Evolutionary conservation across 768 basidiomycete species (phyloP).

Genomic region (Mycena rosella): DNA sequence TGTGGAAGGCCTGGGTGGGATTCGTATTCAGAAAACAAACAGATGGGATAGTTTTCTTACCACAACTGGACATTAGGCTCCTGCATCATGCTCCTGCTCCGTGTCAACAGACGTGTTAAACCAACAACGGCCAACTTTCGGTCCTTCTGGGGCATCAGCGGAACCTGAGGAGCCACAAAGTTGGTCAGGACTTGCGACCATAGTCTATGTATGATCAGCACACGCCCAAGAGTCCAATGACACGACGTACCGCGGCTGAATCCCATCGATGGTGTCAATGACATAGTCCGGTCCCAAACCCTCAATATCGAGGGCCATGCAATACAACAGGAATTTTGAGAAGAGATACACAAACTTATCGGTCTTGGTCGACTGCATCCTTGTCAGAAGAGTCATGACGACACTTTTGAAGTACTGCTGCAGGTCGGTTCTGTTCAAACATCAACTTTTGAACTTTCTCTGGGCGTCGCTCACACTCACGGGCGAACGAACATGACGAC

Average conservation of each 20-base stretch:
- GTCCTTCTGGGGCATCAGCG: slow-evolving; percentile 85
- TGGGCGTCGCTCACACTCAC: slow-evolving; percentile 61
- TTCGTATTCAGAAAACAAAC: neutral
- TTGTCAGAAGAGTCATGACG: slow-evolving; percentile 82
- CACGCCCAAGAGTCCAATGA: neutral
- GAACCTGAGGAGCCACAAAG: slow-evolving; percentile 84
- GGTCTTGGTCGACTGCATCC: slow-evolving; percentile 91
- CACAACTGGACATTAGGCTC: slow-evolving; percentile 75
- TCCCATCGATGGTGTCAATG: slow-evolving; percentile 81
- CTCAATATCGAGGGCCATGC: slow-evolving; percentile 79
- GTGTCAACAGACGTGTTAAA: slow-evolving; percentile 80
- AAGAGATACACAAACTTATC: slow-evolving; percentile 90
- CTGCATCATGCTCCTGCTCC: slow-evolving; percentile 77
- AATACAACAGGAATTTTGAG: slow-evolving; percentile 81
- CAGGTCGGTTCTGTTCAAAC: slow-evolving; percentile 64
- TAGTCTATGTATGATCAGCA: slow-evolving; percentile 53
- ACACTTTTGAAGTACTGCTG: slow-evolving; percentile 81
- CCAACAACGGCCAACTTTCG: slow-evolving; percentile 89
- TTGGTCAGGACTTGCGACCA: slow-evolving; percentile 85
- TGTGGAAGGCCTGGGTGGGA: slow-evolving; percentile 68
- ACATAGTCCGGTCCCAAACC: slow-evolving; percentile 85
- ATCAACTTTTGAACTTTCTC: slow-evolving; percentile 8
- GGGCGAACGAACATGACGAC: slow-evolving; percentile 79
- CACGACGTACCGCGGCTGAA: slow-evolving; percentile 81
- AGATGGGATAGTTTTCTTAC: slow-evolving; percentile 51